Base-by-base conservation (phyloP, 495 filamentous ascomycete species). In the Neurospora tetrasperma region DNA sequence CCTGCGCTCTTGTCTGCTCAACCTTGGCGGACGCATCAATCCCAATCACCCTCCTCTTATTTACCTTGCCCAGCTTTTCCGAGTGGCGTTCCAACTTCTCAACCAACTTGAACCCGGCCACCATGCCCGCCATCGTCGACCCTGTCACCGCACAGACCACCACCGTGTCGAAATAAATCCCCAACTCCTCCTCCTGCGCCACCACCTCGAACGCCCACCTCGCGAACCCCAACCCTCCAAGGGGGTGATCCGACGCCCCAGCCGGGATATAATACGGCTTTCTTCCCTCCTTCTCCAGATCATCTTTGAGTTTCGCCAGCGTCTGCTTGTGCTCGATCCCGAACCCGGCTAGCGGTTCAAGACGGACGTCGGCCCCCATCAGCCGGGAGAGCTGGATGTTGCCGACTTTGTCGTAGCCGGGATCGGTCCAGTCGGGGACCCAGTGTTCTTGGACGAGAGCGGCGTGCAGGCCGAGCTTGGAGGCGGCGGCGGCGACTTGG, bases 191-290 rank as follows among this genome's bases (percentile, higher is more conserved):
- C 79, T 92, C 89, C 82, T 91, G 89, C 76, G 82, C 75, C 31
- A 76, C 79, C 0, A 91, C 86, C 77, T 91, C 89, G 69, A 89
- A 86, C 69, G 88, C 89, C 86, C 88, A 91, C 5, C 88, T 76
- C 46, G 88, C 89, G 75, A 90, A 91, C 1, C 90, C 90, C 27
- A 91, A 71, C 0, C 89, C 89, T 2, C 90, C 89, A 0, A 90
- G 78, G n/a, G 88, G 87, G 73, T 92, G 89, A 76, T 90, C 88
- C 10, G 87, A 89, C 2, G 88, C 88, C 2, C 89, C 89, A 0
- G 88, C 88, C 1, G 90, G 89, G 66, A 91, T 90, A 75, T 87
- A 90, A 71, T 91, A 92, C 7, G 88, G 87, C 74, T 83, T 86
- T 23, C 82, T 83, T 0, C 89, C 90, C 0, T 73, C 66, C 0